Percentiles rank a stretch among this genome's conserved stretches.
Evolutionary conservation across 371 early-diverging fungal species (phyloP).

Genomic region (Sporodiniella umbellata): DNA sequence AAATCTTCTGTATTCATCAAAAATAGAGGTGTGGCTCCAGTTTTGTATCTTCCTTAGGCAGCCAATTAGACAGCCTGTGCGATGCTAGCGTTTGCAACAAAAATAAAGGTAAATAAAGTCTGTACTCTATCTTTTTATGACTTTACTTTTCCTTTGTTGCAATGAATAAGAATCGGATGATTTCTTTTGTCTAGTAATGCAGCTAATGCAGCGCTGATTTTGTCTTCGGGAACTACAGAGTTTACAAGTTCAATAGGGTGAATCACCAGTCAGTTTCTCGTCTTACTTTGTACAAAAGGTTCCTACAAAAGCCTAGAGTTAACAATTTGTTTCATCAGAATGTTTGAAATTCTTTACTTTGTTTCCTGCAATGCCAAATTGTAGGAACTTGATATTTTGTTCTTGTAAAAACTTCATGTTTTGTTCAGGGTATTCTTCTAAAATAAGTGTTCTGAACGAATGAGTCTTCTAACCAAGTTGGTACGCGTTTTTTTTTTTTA

Average conservation of each 20-base stretch:
- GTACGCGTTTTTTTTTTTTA: background rate
- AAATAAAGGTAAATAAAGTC: background rate
- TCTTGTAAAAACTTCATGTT: constrained; percentile 87
- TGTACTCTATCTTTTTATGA: background rate
- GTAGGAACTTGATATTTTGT: constrained; percentile 79
- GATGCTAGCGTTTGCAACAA: too few species aligned
- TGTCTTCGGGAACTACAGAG: constrained; percentile 78
- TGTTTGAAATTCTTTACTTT: constrained; percentile 70
- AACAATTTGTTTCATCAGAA: too few species aligned
- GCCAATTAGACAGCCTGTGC: constrained; percentile 95
- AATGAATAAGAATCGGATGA: constrained; percentile 93
- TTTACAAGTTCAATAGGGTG: background rate
- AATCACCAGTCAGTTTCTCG: too few species aligned
- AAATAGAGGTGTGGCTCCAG: constrained; percentile 94
- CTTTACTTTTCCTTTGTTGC: constrained; percentile 94
- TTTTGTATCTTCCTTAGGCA: constrained; percentile 91
- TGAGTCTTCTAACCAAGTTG: background rate
- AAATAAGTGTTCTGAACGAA: constrained; percentile 71
- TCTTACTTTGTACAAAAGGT: constrained; percentile 93
- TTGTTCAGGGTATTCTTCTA: constrained; percentile 95
- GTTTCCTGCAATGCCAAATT: constrained; percentile 96
- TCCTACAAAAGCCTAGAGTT: constrained; percentile 74
- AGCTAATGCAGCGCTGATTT: constrained; percentile 83
- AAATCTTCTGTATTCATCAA: constrained; percentile 94
- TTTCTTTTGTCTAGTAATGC: constrained; percentile 83